These are phyloP conservation scores for Oropetium thomaeum DNA, from an alignment of 176 grass and related monocot genomes.

Conservation along the genomic window DNA sequence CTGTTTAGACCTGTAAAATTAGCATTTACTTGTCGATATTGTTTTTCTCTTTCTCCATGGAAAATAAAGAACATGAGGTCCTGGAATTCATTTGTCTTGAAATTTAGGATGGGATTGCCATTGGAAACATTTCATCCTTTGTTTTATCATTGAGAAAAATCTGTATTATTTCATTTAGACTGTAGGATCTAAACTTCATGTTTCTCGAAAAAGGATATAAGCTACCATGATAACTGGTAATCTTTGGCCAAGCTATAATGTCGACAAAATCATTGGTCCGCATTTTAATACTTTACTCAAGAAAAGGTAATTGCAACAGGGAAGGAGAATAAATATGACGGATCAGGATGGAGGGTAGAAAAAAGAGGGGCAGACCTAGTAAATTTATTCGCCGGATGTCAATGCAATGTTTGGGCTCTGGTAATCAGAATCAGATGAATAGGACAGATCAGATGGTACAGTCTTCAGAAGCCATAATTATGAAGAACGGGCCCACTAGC, in stretches of 20 bases:
- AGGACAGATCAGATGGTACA: conserved; percentile 33
- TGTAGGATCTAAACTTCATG: background rate
- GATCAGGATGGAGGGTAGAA: conserved; percentile 16
- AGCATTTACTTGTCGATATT: background rate
- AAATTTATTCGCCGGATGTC: background rate
- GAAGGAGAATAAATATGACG: background rate
- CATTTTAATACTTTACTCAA: background rate
- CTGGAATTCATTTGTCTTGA: background rate
- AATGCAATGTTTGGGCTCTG: conserved; percentile 74
- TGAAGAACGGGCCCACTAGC: conserved; percentile 20
- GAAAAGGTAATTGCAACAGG: background rate
- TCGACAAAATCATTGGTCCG: background rate
- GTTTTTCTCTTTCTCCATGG: background rate
- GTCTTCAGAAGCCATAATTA: conserved; percentile 11
- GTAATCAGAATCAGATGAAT: conserved; percentile 50
- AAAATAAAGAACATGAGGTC: background rate
- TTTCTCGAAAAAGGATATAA: background rate
- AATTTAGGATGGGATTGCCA: background rate
- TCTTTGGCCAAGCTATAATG: background rate
- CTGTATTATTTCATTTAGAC: background rate
- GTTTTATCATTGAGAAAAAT: no score
- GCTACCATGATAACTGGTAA: background rate
- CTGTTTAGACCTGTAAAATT: background rate
- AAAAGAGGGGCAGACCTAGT: conserved; percentile 13
- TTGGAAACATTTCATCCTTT: background rate